Percentiles rank a stretch among this genome's conserved stretches.
Evolutionary conservation across 73 alveolate genomes (phyloP).

Genomic region (Paramecium octaurelia): DNA sequence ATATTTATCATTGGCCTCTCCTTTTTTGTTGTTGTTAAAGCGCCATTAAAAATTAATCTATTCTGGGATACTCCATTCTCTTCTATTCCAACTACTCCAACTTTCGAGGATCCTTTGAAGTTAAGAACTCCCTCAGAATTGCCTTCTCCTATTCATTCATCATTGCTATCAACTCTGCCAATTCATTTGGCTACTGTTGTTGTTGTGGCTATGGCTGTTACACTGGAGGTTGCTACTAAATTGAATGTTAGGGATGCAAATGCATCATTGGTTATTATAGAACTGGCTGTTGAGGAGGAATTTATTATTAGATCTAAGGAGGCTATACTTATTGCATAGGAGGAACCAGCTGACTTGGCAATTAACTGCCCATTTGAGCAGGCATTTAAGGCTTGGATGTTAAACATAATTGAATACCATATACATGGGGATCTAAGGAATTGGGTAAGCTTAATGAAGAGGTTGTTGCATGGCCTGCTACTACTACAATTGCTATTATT

Average conservation of each 20-base stretch:
- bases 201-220: neutral
- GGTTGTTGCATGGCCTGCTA: neutral
- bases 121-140: neutral
- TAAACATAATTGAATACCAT: neutral
- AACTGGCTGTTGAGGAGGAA: neutral
- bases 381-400: neutral
- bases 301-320: neutral
- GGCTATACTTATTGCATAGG: neutral
- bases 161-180: slow-evolving; percentile 6
- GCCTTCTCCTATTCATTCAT: slow-evolving; percentile 42
- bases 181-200: neutral
- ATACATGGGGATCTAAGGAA: neutral
- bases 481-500: neutral
- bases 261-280: neutral
- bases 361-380: neutral
- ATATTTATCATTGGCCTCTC: neutral
- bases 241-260: neutral
- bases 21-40: neutral
- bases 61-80: neutral
- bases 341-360: neutral
- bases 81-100: neutral
- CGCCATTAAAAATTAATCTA: slow-evolving; percentile 14
- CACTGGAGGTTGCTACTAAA: neutral
- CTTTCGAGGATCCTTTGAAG: neutral
- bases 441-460: neutral